Percentiles rank a stretch among this genome's conserved stretches.
phyloP scores from a whole-genome alignment of 2,329 filamentous ascomycete species.

The Fusarium verticillioides region DNA sequence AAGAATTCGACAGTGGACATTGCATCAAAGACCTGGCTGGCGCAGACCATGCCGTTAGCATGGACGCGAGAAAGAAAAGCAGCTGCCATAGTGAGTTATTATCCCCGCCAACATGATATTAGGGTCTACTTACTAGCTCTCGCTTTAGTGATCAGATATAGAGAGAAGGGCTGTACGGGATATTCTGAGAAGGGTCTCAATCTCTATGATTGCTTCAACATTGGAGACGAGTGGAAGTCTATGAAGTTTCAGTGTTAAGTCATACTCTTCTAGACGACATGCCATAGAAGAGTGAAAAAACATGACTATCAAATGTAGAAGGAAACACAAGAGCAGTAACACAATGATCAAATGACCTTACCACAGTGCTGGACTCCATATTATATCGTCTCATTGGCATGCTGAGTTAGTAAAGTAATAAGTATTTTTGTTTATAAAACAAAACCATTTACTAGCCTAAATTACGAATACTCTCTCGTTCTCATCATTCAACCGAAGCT shows the following conservation, averaged over 20 bases:
- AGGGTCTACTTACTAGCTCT: not conserved
- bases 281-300: not conserved
- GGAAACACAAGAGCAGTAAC: not conserved
- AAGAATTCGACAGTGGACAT: not conserved
- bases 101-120: not conserved
- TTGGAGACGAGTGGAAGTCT: not conserved
- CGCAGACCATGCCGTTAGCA: not conserved
- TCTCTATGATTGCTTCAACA: not conserved
- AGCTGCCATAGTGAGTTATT: not conserved
- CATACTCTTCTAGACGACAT: not conserved
- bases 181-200: not conserved
- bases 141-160: not conserved
- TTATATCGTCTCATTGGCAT: not conserved
- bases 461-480: not conserved
- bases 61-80: not conserved
- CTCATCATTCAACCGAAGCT: not conserved
- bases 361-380: rapidly evolving
- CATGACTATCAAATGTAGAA: not conserved
- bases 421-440: too few relatives aligned
- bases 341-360: not conserved
- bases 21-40: not conserved
- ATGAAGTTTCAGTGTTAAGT: not conserved
- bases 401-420: not conserved
- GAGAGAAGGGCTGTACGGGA: not conserved
- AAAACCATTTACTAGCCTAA: not conserved